These are phyloP conservation scores for Ophiobolus disseminans DNA, from an alignment of 2,329 filamentous ascomycete species.

Conservation along the genomic window DNA sequence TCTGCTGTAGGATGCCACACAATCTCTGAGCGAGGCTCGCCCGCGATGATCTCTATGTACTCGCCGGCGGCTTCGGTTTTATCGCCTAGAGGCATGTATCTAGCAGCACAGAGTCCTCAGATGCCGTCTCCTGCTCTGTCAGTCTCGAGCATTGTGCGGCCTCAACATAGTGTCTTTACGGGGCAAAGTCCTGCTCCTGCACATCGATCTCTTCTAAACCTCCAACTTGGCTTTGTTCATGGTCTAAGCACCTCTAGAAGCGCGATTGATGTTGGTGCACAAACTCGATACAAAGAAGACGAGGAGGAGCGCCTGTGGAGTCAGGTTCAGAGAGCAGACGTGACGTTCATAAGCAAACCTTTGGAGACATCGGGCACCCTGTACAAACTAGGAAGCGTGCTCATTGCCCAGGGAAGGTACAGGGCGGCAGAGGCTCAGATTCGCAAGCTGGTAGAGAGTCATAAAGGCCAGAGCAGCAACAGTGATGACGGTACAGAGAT, in stretches of 20 bases:
- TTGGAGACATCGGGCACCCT: slow-evolving; percentile 10
- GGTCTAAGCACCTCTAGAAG: not conserved
- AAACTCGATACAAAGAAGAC: slow-evolving; percentile 12
- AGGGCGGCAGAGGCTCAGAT: slow-evolving; percentile 21
- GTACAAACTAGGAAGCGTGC: slow-evolving; percentile 12
- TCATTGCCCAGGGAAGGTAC: slow-evolving; percentile 24
- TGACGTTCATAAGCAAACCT: not conserved
- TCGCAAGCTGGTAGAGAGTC: slow-evolving; percentile 18
- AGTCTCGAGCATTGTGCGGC: slow-evolving; percentile 23
- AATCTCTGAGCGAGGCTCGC: slow-evolving; percentile 22
- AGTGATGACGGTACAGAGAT: slow-evolving; percentile 7
- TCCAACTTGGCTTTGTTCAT: not conserved
- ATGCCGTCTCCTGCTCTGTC: slow-evolving; percentile 21
- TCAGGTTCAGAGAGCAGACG: slow-evolving; percentile 17
- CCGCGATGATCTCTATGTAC: slow-evolving; percentile 2
- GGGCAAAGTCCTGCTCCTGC: slow-evolving; percentile 22
- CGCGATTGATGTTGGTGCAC: not conserved
- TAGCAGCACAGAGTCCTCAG: slow-evolving; percentile 11
- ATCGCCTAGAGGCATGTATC: slow-evolving; percentile 1
- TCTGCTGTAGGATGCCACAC: slow-evolving; percentile 23
- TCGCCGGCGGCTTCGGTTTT: slow-evolving; percentile 11
- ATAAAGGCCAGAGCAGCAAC: slow-evolving; percentile 3
- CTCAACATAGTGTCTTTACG: slow-evolving; percentile 18
- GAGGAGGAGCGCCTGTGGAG: slow-evolving; percentile 20
- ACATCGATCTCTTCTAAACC: slow-evolving; percentile 14